Conservation (phyloP, 192 early-diverging fungal genomes). For the Thamnidium elegans region DNA sequence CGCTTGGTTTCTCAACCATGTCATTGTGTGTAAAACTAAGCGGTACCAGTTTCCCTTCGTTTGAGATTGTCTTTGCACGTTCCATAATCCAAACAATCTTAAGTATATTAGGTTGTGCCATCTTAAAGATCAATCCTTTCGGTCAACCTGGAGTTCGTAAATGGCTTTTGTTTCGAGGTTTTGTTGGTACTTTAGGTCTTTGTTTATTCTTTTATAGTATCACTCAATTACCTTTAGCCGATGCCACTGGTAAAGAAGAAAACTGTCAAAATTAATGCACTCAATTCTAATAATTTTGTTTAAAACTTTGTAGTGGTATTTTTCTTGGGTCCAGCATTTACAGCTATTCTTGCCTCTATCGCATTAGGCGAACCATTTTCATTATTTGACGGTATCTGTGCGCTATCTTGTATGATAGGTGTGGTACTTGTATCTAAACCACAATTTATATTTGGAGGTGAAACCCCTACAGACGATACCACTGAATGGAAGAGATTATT, state of each 20-base stretch:
- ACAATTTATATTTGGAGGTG: constrained; percentile 34
- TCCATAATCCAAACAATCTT: constrained; percentile 63
- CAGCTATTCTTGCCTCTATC: constrained; percentile 61
- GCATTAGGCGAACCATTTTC: constrained; percentile 65
- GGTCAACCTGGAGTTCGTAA: constrained; percentile 49
- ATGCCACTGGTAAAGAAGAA: constrained; percentile 54
- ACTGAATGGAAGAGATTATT: constrained; percentile 22
- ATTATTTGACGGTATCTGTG: constrained; percentile 50
- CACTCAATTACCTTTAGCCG: constrained; percentile 65
- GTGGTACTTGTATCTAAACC: constrained; percentile 65
- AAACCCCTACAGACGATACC: not conserved
- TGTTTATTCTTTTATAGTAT: constrained; percentile 71
- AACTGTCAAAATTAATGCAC: not conserved
- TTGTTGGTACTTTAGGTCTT: constrained; percentile 63
- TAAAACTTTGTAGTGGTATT: constrained; percentile 60
- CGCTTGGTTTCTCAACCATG: constrained; percentile 69
- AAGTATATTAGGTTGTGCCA: constrained; percentile 54
- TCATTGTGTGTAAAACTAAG: constrained; percentile 70
- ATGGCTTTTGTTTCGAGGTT: constrained; percentile 63
- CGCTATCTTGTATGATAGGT: constrained; percentile 48
- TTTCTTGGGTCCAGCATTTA: constrained; percentile 76
- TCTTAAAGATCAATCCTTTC: constrained; percentile 48
- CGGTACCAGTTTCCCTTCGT: constrained; percentile 53
- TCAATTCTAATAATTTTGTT: not conserved
- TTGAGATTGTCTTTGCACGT: constrained; percentile 72